These are phyloP conservation scores for Helicostylum pulchrum DNA, from an alignment of 192 early-diverging fungal species.

Conservation along the genomic window DNA sequence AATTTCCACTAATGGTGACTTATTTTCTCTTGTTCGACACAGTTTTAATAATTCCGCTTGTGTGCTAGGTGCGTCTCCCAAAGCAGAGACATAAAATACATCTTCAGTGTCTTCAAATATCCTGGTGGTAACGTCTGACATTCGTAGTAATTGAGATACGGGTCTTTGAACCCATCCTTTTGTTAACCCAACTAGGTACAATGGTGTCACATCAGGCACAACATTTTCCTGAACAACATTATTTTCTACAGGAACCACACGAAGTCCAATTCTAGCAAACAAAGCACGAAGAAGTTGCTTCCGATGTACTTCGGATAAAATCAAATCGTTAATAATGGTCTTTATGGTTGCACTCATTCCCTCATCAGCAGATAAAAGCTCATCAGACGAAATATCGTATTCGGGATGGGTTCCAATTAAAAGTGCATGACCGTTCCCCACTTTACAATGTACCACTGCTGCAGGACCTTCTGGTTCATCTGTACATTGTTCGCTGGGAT, in stretches of 20 bases:
- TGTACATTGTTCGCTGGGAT: constrained; percentile 1
- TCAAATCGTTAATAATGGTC: constrained; percentile 48
- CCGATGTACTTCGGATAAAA: constrained; percentile 48
- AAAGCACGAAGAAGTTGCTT: constrained; percentile 53
- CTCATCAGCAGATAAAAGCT: constrained; percentile 46
- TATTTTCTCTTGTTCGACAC: constrained; percentile 1
- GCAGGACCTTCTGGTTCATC: constrained; percentile 33
- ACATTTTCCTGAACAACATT: constrained; percentile 26
- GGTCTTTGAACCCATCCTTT: not conserved
- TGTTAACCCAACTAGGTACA: constrained; percentile 31
- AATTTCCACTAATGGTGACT: not conserved
- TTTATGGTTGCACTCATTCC: constrained; percentile 41
- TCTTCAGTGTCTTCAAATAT: not conserved
- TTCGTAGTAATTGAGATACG: not conserved
- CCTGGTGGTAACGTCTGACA: not conserved
- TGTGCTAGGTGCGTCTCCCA: not conserved
- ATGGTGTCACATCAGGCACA: constrained; percentile 38
- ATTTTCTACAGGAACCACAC: constrained; percentile 43
- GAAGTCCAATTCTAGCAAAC: constrained; percentile 64
- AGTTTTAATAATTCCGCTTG: not conserved
- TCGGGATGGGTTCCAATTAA: constrained; percentile 84
- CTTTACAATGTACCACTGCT: constrained; percentile 65
- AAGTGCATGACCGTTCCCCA: constrained; percentile 68
- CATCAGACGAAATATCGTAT: constrained; percentile 60
- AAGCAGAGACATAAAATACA: constrained; percentile 1